Evolutionary conservation across 345 rosid species (phyloP).

Genomic region (Moricandia arvensis): DNA sequence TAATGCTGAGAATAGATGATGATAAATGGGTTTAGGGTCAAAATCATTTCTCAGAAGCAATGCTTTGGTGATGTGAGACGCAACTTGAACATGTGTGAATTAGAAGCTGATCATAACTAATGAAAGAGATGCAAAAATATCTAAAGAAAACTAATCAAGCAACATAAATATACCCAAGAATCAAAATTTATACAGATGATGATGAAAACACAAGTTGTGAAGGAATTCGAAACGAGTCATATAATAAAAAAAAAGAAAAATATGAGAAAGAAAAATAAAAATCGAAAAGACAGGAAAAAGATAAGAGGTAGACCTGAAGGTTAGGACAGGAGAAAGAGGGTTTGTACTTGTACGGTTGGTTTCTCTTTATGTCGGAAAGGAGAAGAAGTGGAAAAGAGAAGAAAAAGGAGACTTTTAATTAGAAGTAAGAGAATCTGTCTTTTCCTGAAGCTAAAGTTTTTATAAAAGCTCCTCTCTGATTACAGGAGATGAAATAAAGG

Average conservation of each 20-base stretch:
- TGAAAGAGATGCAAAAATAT: background rate
- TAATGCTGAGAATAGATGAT: slow-evolving; percentile 31
- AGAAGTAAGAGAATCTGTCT: slow-evolving; percentile 54
- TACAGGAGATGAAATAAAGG: slow-evolving; percentile 45
- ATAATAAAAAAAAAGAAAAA: background rate
- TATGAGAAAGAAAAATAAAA: background rate
- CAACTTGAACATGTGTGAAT: slow-evolving; percentile 24
- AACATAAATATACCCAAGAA: slow-evolving; percentile 1
- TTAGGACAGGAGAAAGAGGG: slow-evolving; percentile 19
- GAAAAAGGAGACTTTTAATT: slow-evolving; percentile 51
- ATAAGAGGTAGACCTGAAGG: slow-evolving; percentile 19
- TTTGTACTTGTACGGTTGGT: slow-evolving; percentile 19
- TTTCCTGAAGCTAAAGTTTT: slow-evolving; percentile 52
- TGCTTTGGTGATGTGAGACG: slow-evolving; percentile 8
- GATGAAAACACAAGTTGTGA: background rate
- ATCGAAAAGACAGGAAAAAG: slow-evolving; percentile 10
- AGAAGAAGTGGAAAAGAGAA: slow-evolving; percentile 32
- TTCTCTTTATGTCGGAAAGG: slow-evolving; percentile 2
- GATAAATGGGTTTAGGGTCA: slow-evolving; percentile 22
- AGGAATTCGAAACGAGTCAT: background rate
- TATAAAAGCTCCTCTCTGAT: slow-evolving; percentile 22
- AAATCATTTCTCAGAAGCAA: slow-evolving; percentile 5
- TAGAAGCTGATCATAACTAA: background rate
- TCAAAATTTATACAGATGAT: slow-evolving; percentile 1
- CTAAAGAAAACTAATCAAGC: background rate